A percentile compares a stretch with the other conserved stretches of the same genome.
Conservation (phyloP, 192 early-diverging fungal species). For the Thamnidium elegans region DNA sequence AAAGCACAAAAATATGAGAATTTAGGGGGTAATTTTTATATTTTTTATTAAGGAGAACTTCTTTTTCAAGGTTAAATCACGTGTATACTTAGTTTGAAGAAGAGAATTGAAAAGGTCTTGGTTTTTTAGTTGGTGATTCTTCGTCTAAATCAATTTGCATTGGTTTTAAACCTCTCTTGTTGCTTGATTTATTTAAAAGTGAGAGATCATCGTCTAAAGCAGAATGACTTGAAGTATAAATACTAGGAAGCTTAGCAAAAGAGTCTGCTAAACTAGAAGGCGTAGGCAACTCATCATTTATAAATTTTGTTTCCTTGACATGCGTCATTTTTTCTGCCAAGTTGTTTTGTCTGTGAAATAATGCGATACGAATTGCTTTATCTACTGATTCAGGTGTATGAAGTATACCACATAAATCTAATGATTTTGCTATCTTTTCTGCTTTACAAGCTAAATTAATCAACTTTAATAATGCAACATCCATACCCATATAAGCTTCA, state of each 20-base stretch:
- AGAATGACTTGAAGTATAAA: neutral
- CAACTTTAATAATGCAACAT: constrained; percentile 73
- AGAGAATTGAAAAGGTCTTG: no score
- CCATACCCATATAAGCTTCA: constrained; percentile 67
- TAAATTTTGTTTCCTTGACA: constrained; percentile 28
- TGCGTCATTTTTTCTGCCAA: constrained; percentile 77
- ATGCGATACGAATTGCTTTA: constrained; percentile 81
- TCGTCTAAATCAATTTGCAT: no score
- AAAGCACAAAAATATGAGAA: neutral
- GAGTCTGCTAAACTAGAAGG: neutral
- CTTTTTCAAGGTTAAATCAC: no score
- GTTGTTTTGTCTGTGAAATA: constrained; percentile 54
- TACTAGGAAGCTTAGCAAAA: neutral
- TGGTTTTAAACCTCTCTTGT: no score
- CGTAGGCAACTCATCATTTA: neutral
- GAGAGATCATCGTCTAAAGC: no score
- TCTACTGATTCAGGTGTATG: constrained; percentile 67
- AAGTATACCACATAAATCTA: constrained; percentile 74
- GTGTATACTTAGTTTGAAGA: no score
- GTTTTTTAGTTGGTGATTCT: no score
- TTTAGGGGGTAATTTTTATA: neutral
- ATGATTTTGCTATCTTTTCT: constrained; percentile 70
- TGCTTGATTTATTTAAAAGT: neutral
- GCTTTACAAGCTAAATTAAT: constrained; percentile 79
- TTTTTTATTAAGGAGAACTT: no score